A percentile compares a stretch with the other conserved stretches of the same genome.
Evolutionary conservation across 2,329 filamentous ascomycete genomes (phyloP).

Genomic region (Aureobasidium sp.): DNA sequence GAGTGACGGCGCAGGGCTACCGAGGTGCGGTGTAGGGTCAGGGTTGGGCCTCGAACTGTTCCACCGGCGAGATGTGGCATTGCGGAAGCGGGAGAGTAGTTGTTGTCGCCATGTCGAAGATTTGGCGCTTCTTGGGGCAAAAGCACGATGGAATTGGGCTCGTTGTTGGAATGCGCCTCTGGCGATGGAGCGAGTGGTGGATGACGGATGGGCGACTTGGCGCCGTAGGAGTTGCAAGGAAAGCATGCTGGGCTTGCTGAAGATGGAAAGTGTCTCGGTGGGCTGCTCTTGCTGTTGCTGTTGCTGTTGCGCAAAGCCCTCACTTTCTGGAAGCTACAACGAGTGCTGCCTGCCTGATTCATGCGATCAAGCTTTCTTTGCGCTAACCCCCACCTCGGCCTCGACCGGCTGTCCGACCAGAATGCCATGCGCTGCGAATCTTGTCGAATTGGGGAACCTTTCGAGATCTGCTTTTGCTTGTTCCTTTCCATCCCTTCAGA

Average conservation of each 20-base stretch:
- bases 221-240: not conserved
- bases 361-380: slow-evolving; percentile 3
- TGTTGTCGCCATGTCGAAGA: slow-evolving; percentile 2
- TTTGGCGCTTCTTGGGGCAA: not conserved
- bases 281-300: too few relatives aligned
- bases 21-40: slow-evolving; percentile 31
- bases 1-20: slow-evolving; percentile 20
- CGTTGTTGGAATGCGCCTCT: not conserved
- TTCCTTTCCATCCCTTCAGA: too few relatives aligned
- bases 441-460: too few relatives aligned
- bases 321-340: not conserved
- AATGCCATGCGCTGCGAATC: too few relatives aligned
- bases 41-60: slow-evolving; percentile 31
- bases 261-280: too few relatives aligned
- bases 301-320: not conserved
- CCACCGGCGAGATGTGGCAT: slow-evolving; percentile 25
- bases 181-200: not conserved
- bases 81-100: not conserved
- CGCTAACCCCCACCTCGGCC: slow-evolving; percentile 11
- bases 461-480: too few relatives aligned
- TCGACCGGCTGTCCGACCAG: not conserved
- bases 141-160: not conserved
- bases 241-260: not conserved
- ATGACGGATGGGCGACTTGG: not conserved
- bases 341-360: slow-evolving; percentile 4